Evolutionary conservation across 345 rosid species (phyloP), one percentile per base, ranked within the genome.

Genomic region (Abelmoschus esculentus): DNA sequence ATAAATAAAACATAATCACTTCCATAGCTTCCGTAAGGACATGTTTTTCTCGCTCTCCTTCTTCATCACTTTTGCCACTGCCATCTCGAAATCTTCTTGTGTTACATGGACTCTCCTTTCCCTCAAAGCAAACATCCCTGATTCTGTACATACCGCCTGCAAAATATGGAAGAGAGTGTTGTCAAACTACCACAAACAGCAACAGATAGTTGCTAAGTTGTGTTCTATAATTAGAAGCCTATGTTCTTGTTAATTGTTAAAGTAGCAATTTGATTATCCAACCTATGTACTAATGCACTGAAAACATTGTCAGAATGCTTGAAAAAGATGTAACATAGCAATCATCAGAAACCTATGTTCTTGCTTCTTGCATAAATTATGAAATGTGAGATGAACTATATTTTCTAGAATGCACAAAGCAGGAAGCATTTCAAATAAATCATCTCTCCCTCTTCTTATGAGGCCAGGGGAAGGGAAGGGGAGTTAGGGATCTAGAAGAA

Each of bases 11-110:
- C 65, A 56, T 17, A 42, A 58, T 78, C 84, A 96, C 86, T 96
- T 96, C 99, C 98, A 96, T 13, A 96, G 86, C 86, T 96, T 96
- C 75, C 97, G 86, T 76, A 96, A 66, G 2, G 99, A 96, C 99
- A 96, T 92, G 82, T 92, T 96, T 86, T 96, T 96, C 86, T 96
- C 98, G 0, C 96, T 92, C 71, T 96, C 99, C 86, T 96, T 96
- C 90, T 96, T 96, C 99, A 96, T 96, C 8, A 96, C 99, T 90
- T 96, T 96, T 0, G 96, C 99, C 44, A 95, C 98, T 0, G 98
- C 98, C 98, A 95, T 95, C 88, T 95, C 99, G 28, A 96, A 96
- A 79, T 96, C 99, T 80, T 96, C 99, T 59, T 96, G 99, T 6
- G 97, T 96, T 12, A 96, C 99, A 55, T 96, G 99, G 7, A 92